phyloP scores from a whole-genome alignment of 129 eudicot species.

The Flaveria ramosissima region DNA sequence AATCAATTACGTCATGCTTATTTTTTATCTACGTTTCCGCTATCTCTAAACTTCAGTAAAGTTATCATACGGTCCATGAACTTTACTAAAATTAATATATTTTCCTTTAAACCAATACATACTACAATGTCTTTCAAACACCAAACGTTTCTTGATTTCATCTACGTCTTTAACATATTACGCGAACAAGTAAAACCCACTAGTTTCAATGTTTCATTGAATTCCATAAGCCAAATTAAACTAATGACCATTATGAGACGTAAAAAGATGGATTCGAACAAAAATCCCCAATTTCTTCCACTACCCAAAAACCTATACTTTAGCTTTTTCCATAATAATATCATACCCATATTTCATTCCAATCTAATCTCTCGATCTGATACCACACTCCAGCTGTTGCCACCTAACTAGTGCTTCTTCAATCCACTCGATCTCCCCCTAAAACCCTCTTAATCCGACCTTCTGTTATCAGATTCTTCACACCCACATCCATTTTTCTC shows the following conservation, averaged over 20 bases:
- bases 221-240: too few species aligned
- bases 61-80: too few species aligned
- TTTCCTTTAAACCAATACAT: too few species aligned
- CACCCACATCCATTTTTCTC: background rate
- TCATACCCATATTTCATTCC: conserved; percentile 1
- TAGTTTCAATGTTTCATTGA: too few species aligned
- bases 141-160: too few species aligned
- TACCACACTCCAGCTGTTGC: conserved; percentile 35
- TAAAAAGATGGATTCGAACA: conserved; percentile 22
- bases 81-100: too few species aligned
- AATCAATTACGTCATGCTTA: too few species aligned
- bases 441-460: conserved; percentile 8
- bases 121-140: too few species aligned
- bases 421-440: conserved; percentile 26
- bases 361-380: conserved; percentile 30
- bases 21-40: too few species aligned
- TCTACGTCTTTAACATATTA: too few species aligned
- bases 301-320: background rate
- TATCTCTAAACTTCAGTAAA: too few species aligned
- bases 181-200: too few species aligned
- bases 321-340: conserved; percentile 22
- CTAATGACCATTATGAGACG: background rate
- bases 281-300: conserved; percentile 22
- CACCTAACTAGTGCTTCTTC: conserved; percentile 25
- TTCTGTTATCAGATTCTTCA: background rate